Percentiles rank a stretch among this genome's conserved stretches.
Conservation (phyloP, 2,329 filamentous ascomycete genomes). For the Colletotrichum liriopes region DNA sequence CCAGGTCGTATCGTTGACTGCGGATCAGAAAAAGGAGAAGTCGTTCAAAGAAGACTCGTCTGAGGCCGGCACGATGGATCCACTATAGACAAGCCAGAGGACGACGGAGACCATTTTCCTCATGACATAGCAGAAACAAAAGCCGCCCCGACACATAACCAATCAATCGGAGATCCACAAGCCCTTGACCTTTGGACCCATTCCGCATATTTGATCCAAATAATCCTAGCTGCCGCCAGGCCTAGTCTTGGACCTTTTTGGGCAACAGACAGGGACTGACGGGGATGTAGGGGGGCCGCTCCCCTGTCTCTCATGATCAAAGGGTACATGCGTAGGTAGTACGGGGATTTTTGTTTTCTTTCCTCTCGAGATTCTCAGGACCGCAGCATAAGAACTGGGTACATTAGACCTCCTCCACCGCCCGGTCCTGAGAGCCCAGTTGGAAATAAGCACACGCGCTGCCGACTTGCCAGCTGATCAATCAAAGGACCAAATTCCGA, state of each 20-base stretch:
- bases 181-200: slow-evolving; percentile 33
- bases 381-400: slow-evolving; percentile 24
- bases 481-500: background rate
- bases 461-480: background rate
- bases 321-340: background rate
- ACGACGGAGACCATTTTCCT: slow-evolving; percentile 24
- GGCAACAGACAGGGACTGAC: slow-evolving; percentile 24
- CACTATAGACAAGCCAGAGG: slow-evolving; percentile 2
- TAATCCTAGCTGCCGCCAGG: slow-evolving; percentile 42
- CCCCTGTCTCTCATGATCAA: slow-evolving; percentile 35
- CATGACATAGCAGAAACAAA: slow-evolving; percentile 41
- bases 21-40: slow-evolving; percentile 23
- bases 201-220: slow-evolving; percentile 41
- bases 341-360: slow-evolving; percentile 22
- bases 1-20: slow-evolving; percentile 8
- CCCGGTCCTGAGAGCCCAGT: slow-evolving; percentile 10
- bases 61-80: slow-evolving; percentile 35
- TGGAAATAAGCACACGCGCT: slow-evolving; percentile 16
- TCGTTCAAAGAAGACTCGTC: slow-evolving; percentile 42
- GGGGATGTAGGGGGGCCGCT: slow-evolving; percentile 32
- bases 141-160: slow-evolving; percentile 29
- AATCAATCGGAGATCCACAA: slow-evolving; percentile 42
- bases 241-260: slow-evolving; percentile 37
- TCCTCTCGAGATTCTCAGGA: slow-evolving; percentile 38
- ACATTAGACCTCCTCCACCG: slow-evolving; percentile 35